Conservation (phyloP, 2,329 filamentous ascomycete genomes). For the Neopestalotiopsis sp. region DNA sequence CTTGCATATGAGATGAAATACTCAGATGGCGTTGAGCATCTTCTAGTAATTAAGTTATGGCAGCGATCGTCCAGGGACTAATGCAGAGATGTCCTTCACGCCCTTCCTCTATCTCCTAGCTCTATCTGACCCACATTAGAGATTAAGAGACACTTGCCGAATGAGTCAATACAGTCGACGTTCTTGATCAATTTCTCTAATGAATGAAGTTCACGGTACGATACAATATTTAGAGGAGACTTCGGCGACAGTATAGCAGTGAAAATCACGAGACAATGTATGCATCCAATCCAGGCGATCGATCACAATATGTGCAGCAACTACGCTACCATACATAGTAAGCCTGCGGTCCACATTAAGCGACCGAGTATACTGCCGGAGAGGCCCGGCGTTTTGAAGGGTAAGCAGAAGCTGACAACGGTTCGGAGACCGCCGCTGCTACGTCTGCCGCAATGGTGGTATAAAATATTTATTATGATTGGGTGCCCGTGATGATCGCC, state of each 20-base stretch:
- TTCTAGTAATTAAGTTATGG: background rate
- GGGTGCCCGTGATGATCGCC: background rate
- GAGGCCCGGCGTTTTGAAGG: background rate
- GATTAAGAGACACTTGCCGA: background rate
- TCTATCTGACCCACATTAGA: background rate
- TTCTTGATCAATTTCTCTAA: background rate
- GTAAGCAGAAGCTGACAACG: background rate
- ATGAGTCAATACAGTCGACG: background rate
- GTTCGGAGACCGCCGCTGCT: background rate
- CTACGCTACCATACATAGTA: too few relatives aligned
- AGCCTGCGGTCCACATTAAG: background rate
- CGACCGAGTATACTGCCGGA: background rate
- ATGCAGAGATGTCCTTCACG: background rate
- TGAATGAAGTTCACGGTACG: too few relatives aligned
- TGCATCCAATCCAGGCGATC: background rate
- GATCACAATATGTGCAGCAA: background rate
- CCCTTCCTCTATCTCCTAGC: background rate
- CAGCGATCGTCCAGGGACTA: background rate
- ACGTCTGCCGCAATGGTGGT: background rate
- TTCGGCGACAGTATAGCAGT: background rate
- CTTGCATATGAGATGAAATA: background rate
- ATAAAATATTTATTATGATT: background rate
- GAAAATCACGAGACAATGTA: background rate
- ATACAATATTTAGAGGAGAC: too few relatives aligned
- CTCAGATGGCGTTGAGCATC: background rate